Base-by-base conservation (phyloP, 2,329 filamentous ascomycete genomes). In the Monosporascus ibericus region DNA sequence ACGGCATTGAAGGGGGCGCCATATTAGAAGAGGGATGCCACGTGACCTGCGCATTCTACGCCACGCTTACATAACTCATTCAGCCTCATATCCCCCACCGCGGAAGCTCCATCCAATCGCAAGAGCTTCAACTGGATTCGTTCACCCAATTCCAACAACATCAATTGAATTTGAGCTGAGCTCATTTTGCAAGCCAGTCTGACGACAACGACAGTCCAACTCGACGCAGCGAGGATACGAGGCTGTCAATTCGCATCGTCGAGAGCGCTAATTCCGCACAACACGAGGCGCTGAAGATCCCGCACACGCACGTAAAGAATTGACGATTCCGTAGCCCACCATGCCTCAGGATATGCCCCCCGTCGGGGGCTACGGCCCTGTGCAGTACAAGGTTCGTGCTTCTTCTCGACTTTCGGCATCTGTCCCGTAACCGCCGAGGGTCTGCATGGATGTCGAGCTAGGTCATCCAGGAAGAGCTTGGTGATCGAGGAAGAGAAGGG, bases 301-400 rank as follows among this genome's bases (percentile, higher is more conserved):
- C 9, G 9, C 30, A 9, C 9, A 34, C 30, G 30, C 3, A 34
- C 9, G 9, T 14, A 34, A 9, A 1, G 30, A 14, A 34, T 11
- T 14, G 6, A 14, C 30, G 30, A 11, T 14, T 34, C 9, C 14
- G 2, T 24, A 22, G 25, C 49, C 71, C 78, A 85, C 60, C 68
- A 96, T 97, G 92, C 86, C 88, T 78, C 92, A 97, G 82, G 94
- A 99, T 80, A 90, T 99, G 84, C 94, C 94, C 78, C 94, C 94
- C 65, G 72, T 75, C 68, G 94, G 92, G 78, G 94, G 94, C 80
- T 99, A 99, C 75, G 87, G 85, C 72, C 87, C 92, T 73, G 87
- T 99, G 61, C 94, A 99, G 77, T 99, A 96, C 81, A 95, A 95
- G 85, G 88, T 92, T 72, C 67, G 79, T 75, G 55, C 37, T 18